These are phyloP conservation scores for Populus nigra DNA, from an alignment of 345 rosid genomes.

Conservation along the genomic window DNA sequence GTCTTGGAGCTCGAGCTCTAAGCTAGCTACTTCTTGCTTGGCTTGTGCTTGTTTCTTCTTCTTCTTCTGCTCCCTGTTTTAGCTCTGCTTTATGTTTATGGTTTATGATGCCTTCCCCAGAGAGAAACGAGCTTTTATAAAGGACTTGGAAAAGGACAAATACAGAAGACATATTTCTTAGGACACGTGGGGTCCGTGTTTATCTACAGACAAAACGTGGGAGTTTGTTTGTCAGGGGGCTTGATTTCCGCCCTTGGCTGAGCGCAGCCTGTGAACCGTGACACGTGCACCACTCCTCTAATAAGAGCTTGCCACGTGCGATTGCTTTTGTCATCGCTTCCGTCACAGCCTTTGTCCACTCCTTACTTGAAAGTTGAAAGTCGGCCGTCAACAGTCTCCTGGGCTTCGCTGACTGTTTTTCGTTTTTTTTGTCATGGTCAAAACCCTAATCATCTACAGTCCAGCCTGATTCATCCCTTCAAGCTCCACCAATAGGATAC, in stretches of 20 bases:
- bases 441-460: neutral
- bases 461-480: neutral
- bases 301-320: neutral
- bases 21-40: neutral
- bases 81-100: neutral
- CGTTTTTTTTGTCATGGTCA: neutral
- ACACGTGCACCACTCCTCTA: neutral
- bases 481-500: neutral
- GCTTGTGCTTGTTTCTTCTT: neutral
- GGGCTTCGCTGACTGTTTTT: conserved; percentile 14
- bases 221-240: neutral
- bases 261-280: neutral
- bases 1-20: neutral
- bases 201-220: conserved; percentile 14
- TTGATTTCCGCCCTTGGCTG: neutral
- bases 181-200: neutral
- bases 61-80: no score
- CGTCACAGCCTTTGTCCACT: conserved; percentile 25
- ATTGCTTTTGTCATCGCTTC: conserved; percentile 30
- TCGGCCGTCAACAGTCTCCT: conserved; percentile 7
- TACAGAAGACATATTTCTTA: no score
- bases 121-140: neutral
- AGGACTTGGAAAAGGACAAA: neutral
- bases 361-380: neutral
- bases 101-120: neutral